phyloP scores from a whole-genome alignment of 1,139 yeast species.

The Candida pseudocylindracea region DNA sequence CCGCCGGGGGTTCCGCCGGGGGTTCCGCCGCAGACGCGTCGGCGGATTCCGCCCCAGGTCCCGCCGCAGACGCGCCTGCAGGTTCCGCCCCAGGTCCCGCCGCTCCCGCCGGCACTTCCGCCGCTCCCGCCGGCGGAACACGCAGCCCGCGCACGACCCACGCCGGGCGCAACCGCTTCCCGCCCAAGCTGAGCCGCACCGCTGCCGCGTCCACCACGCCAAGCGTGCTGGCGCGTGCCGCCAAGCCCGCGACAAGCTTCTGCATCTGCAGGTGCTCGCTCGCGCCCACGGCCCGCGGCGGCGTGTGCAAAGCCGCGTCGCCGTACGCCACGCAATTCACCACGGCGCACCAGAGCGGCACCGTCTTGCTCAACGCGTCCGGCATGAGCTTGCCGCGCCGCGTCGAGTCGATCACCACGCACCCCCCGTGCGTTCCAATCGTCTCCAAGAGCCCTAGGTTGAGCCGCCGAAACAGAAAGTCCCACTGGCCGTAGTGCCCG shows the following conservation, averaged over 20 bases:
- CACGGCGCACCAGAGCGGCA: conserved; percentile 86
- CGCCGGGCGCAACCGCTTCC: no score
- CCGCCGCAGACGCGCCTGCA: no score
- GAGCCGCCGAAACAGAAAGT: conserved; percentile 47
- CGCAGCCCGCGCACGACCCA: no score
- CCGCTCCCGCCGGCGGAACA: no score
- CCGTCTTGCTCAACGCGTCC: conserved; percentile 67
- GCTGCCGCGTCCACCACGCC: conserved; percentile 6
- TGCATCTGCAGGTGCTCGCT: conserved; percentile 36
- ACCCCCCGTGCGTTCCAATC: conserved; percentile 18
- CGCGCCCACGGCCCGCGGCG: conserved; percentile 27
- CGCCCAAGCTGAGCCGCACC: no score
- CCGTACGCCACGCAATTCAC: conserved; percentile 29
- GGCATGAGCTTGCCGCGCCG: conserved; percentile 70
- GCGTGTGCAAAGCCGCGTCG: conserved; percentile 17
- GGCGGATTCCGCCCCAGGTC: no score
- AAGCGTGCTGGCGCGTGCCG: conserved; percentile 15
- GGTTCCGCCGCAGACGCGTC: no score
- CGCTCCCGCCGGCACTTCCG: no score
- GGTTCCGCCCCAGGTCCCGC: no score
- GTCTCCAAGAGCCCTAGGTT: conserved; percentile 46
- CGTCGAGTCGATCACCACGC: conserved; percentile 64
- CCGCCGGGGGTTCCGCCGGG: no score
- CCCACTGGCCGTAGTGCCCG: conserved; percentile 72
- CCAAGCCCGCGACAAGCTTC: conserved; percentile 24